Conservation (phyloP, 768 basidiomycete genomes). For the Boletus rex-veris region DNA sequence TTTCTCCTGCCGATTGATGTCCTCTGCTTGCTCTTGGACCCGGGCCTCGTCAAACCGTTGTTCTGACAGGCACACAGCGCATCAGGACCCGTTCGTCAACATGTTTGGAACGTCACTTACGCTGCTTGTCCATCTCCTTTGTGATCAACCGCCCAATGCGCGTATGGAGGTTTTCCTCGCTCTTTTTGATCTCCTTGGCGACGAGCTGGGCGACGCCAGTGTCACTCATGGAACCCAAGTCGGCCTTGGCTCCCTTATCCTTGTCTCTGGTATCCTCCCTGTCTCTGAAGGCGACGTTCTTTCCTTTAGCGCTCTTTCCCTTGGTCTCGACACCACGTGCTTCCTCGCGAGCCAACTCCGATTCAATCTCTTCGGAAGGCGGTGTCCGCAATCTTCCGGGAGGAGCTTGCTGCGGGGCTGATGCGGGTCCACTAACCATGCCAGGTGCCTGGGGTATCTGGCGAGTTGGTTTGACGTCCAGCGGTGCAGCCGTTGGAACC, state of each 20-base stretch:
- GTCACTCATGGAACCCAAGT: conserved; percentile 42
- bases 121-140: conserved; percentile 89
- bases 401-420: conserved; percentile 21
- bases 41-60: conserved; percentile 82
- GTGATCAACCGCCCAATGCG: conserved; percentile 76
- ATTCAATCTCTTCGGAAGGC: conserved; percentile 71
- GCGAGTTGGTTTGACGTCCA: conserved; percentile 25
- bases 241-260: conserved; percentile 28
- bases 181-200: conserved; percentile 75
- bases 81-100: conserved; percentile 5
- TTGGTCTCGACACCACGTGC: conserved; percentile 47
- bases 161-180: conserved; percentile 74
- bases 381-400: conserved; percentile 59
- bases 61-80: conserved; percentile 42
- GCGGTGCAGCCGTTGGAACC: conserved; percentile 16
- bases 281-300: conserved; percentile 62
- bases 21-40: conserved; percentile 71
- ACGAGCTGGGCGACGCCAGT: conserved; percentile 55
- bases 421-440: conserved; percentile 21
- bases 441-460: conserved; percentile 30
- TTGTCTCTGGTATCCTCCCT: conserved; percentile 48
- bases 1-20: conserved; percentile 83
- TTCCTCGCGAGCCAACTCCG: conserved; percentile 61
- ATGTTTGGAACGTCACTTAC: conserved; percentile 43
- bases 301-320: conserved; percentile 47